Evolutionary conservation across 2,329 filamentous ascomycete species (phyloP).

Genomic region (Penicillium occitanis): DNA sequence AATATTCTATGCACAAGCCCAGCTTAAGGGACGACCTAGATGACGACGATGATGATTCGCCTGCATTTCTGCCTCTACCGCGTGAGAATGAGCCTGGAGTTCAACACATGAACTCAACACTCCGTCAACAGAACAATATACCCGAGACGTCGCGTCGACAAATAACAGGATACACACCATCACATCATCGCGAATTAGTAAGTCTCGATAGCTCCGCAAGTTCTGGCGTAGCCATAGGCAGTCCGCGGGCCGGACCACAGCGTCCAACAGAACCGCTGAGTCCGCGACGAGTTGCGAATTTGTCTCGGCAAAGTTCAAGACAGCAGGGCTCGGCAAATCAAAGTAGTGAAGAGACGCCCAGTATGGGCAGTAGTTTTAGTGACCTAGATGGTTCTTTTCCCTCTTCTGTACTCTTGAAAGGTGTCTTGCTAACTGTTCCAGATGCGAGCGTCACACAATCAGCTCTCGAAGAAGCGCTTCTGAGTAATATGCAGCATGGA

Average conservation of each 20-base stretch:
- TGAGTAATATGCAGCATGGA: slow-evolving; percentile 62
- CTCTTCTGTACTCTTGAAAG: background rate
- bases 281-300: slow-evolving; percentile 51
- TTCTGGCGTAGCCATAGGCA: slow-evolving; percentile 34
- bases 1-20: slow-evolving; percentile 39
- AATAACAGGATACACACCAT: slow-evolving; percentile 28
- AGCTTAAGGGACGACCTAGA: slow-evolving; percentile 39
- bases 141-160: slow-evolving; percentile 31
- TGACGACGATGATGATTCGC: slow-evolving; percentile 47
- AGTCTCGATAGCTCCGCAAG: slow-evolving; percentile 39
- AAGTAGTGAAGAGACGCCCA: slow-evolving; percentile 57
- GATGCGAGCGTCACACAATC: slow-evolving; percentile 65
- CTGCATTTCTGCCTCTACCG: slow-evolving; percentile 47
- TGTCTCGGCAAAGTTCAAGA: slow-evolving; percentile 51
- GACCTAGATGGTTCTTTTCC: slow-evolving; percentile 57
- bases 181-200: slow-evolving; percentile 25
- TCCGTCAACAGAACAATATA: slow-evolving; percentile 38
- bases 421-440: slow-evolving; percentile 26
- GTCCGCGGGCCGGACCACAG: slow-evolving; percentile 26
- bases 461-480: slow-evolving; percentile 62
- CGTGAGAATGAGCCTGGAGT: slow-evolving; percentile 27
- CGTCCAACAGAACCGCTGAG: slow-evolving; percentile 31
- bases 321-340: slow-evolving; percentile 41
- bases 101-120: slow-evolving; percentile 43
- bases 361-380: slow-evolving; percentile 66